Evolutionary conservation across 2,329 filamentous ascomycete species (phyloP), one percentile per base, ranked within the genome.

Genomic region (Thielaviopsis euricoi): DNA sequence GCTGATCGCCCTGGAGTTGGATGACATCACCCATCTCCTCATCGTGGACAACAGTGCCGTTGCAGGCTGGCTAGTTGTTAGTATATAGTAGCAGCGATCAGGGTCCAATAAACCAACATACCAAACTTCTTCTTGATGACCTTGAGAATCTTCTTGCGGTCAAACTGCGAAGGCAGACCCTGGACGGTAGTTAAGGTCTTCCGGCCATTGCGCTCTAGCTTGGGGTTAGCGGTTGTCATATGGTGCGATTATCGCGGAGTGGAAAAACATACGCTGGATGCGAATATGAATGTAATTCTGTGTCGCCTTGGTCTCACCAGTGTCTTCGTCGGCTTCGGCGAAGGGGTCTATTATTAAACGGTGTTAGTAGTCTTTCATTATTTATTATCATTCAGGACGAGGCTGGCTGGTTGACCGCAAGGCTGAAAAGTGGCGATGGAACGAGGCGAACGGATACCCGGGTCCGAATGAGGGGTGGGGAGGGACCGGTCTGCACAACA

Each of bases 281-380:
- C 93, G 90, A 76, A 98, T 97, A 78, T 97, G 93, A 74, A 97
- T 95, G 74, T 96, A 95, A 76, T 95, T 94, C 77, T 95, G 88
- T 73, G 87, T 84, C 80, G 93, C 87, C 77, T 93, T 93, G 73
- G 83, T 86, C 78, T 95, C 87, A 80, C 89, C 90, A 74, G 86
- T 89, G 75, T 95, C 90, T 85, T 96, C 91, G 88, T 96, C 93
- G 83, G 90, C 93, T 88, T 97, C 93, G 86, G 93, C 93, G 89
- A 98, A 98, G 86, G 93, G 93, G 86, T 98, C 93, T 96, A 71
- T 67, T 33, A 17, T n/a, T 7, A 46, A 23, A 48, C 15, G 53
- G 48, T 23, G 64, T 70, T 60, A 71, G 69, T 65, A 61, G 62
- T 12, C 43, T 21, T 19, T 19, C 1, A n/a, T 21, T 48, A 26